Base-by-base conservation (phyloP, 2,329 filamentous ascomycete species). In the Colletotrichum eremochloae region DNA sequence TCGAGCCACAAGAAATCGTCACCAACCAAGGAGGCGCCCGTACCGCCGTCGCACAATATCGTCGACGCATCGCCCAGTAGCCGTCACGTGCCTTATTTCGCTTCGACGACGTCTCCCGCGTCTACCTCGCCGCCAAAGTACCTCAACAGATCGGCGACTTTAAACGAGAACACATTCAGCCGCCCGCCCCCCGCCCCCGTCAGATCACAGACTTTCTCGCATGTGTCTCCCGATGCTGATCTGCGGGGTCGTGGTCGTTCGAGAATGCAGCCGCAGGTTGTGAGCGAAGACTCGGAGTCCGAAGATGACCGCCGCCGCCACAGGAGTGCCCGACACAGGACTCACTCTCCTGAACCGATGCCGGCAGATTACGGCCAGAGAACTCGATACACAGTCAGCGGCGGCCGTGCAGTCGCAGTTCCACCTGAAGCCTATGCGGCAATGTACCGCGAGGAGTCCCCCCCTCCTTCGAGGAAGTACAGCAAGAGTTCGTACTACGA, bases 191-290 rank as follows among this genome's bases (percentile, higher is more conserved):
- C 81, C 3, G 72, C 68, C 5, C 61, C 52, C 4, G 18, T 70
- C 15, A 77, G 83, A 50, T 71, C 83, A 2, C 75, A 82, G 61
- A 84, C 82, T 0, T 84, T 78, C 62, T 77, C 76, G 48, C 78
- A 78, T 56, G 72, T 75, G 52, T 31, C 50, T 15, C 38, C 29
- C 31, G 58, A 67, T 14, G 40, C 72, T 1, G 77, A 80, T 12
- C 73, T 77, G 7, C 82, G 82, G 6, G 83, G 83, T 9, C 83
- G 83, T 36, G 76, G 76, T 40, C 82, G 83, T 20, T 82, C 81
- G 14, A 80, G 80, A 56, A 75, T 79, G 75, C 80, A 83, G 9
- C 40, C 82, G 7, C 83, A 84, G 71, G 76, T 79, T 18, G 11
- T 71, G 31, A 75, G 77, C 12, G 79, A 79, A 3, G 79, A 82